These are phyloP conservation scores for Myrica gale DNA, from an alignment of 306 rosid species.

Conservation along the genomic window DNA sequence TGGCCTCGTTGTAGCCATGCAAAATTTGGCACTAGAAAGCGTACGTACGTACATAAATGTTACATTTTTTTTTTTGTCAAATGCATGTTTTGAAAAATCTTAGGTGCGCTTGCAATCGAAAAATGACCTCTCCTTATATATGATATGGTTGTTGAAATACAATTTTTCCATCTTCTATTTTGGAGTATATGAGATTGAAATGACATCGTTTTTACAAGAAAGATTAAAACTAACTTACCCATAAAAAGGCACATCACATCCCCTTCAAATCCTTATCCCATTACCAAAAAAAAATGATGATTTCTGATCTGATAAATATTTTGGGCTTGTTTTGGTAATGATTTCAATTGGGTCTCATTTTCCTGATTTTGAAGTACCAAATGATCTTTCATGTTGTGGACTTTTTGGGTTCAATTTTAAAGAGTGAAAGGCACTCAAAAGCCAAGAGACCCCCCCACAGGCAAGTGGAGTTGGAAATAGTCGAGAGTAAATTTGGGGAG, in stretches of 20 bases:
- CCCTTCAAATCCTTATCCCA: too few relatives aligned
- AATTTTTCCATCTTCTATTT: neutral
- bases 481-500: neutral
- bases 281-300: too few relatives aligned
- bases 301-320: too few relatives aligned
- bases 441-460: neutral
- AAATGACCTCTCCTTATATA: constrained; percentile 28
- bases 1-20: constrained; percentile 20
- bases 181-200: neutral
- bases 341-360: too few relatives aligned
- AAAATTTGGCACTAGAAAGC: constrained; percentile 21
- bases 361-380: neutral
- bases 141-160: constrained; percentile 38
- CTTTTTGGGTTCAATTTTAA: neutral
- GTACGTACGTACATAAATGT: constrained; percentile 13
- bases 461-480: neutral
- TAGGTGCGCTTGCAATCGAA: constrained; percentile 31
- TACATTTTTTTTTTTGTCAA: neutral
- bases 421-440: neutral
- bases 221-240: too few relatives aligned
- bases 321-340: too few relatives aligned
- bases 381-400: neutral
- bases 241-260: too few relatives aligned
- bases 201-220: too few relatives aligned
- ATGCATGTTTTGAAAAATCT: constrained; percentile 17